Evolutionary conservation across 768 basidiomycete genomes (phyloP).

Genomic region (Pleurotus sapidus): DNA sequence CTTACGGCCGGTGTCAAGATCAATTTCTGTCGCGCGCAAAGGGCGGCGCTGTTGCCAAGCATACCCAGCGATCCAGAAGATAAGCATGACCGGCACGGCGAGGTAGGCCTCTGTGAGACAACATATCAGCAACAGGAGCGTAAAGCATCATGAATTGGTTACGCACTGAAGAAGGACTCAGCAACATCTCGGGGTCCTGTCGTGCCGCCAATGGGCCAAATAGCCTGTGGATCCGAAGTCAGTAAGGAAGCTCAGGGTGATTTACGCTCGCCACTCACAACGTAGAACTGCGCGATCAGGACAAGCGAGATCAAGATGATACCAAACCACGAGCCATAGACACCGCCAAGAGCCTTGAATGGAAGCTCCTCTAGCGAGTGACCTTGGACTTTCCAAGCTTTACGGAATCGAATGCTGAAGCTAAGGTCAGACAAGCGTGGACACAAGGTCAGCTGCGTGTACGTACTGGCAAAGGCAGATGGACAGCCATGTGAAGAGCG

Average conservation of each 20-base stretch:
- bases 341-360: slow-evolving; percentile 40
- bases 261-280: slow-evolving; percentile 20
- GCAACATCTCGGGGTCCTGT: slow-evolving; percentile 24
- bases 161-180: slow-evolving; percentile 36
- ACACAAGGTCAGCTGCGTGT: background rate
- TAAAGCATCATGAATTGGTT: background rate
- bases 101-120: slow-evolving; percentile 31
- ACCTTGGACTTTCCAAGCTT: slow-evolving; percentile 40
- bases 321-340: slow-evolving; percentile 45
- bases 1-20: slow-evolving; percentile 43
- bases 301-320: slow-evolving; percentile 36
- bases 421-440: background rate
- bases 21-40: slow-evolving; percentile 32
- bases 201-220: slow-evolving; percentile 38
- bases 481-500: slow-evolving; percentile 42
- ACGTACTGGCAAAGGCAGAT: slow-evolving; percentile 46
- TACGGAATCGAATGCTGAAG: slow-evolving; percentile 40
- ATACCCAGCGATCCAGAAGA: slow-evolving; percentile 35
- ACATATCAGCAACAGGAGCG: background rate
- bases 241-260: background rate
- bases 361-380: slow-evolving; percentile 44
- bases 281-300: slow-evolving; percentile 44
- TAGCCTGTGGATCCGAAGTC: slow-evolving; percentile 21
- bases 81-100: slow-evolving; percentile 36
- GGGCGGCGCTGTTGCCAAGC: slow-evolving; percentile 39